A percentile compares a stretch with the other conserved stretches of the same genome.
phyloP scores from a whole-genome alignment of 345 rosid genomes.

The Orychophragmus violaceus region DNA sequence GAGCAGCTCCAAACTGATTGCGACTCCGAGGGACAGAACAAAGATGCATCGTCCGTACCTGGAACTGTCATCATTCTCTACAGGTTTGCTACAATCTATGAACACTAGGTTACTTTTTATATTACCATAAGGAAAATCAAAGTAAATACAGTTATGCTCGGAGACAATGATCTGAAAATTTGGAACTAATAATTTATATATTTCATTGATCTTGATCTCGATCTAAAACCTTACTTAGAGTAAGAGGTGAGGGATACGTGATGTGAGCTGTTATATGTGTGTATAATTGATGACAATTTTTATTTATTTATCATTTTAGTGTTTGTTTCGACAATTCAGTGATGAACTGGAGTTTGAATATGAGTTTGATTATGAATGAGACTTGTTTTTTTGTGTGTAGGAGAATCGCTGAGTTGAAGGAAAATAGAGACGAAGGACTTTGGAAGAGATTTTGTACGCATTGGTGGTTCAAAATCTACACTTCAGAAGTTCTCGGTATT shows the following conservation, averaged over 20 bases:
- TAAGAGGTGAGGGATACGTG: not conserved
- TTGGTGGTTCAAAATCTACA: constrained; percentile 77
- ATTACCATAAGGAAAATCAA: not conserved
- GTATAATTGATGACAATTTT: not conserved
- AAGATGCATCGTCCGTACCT: constrained; percentile 50
- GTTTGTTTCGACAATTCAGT: too few species aligned
- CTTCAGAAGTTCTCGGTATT: too few species aligned
- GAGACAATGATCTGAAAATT: not conserved
- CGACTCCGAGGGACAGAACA: constrained; percentile 45
- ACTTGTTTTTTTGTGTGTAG: not conserved
- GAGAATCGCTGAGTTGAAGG: too few species aligned
- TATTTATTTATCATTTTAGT: not conserved
- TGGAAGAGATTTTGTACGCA: constrained; percentile 86
- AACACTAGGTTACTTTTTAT: not conserved
- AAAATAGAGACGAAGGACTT: too few species aligned
- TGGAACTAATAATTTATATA: not conserved
- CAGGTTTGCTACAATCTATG: constrained; percentile 43
- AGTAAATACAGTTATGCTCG: not conserved
- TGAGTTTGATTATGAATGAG: constrained; percentile 2
- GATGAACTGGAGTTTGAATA: too few species aligned
- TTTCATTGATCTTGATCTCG: too few species aligned
- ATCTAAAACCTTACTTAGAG: not conserved
- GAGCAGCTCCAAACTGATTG: too few species aligned
- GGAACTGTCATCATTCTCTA: constrained; percentile 71
- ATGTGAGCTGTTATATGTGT: not conserved